Evolutionary conservation across 148 eudicot species (phyloP).

Genomic region (Rhododendron molle): DNA sequence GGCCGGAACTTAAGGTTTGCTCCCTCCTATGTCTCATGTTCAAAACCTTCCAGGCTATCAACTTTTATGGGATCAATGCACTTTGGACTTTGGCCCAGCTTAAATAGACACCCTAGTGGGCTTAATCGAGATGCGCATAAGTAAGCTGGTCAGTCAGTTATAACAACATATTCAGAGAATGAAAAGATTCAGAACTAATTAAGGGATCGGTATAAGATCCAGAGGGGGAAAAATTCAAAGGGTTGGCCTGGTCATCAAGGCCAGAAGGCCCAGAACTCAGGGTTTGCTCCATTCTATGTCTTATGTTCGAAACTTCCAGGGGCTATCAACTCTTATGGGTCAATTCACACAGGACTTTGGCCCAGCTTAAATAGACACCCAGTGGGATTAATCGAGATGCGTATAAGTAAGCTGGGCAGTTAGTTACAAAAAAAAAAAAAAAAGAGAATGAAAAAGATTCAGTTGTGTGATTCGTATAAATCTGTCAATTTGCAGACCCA

Average conservation of each 20-base stretch:
- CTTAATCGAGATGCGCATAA: background rate
- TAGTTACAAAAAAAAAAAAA: background rate
- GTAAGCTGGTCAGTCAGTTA: background rate
- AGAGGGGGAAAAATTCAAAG: background rate
- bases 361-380: no score
- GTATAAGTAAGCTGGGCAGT: background rate
- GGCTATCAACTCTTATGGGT: no score
- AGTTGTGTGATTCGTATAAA: background rate
- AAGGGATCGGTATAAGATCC: background rate
- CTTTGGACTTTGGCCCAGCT: background rate
- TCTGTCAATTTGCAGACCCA: background rate
- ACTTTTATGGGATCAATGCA: background rate
- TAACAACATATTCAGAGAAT: background rate
- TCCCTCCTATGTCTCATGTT: background rate
- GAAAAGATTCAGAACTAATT: background rate
- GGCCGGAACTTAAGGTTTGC: background rate
- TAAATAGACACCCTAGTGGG: background rate
- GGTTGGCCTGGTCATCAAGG: background rate
- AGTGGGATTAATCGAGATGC: no score
- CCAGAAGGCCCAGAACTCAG: background rate
- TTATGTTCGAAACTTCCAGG: no score
- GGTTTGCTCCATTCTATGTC: background rate
- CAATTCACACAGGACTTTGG: no score
- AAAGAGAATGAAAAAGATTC: background rate
- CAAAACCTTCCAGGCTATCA: background rate